phyloP scores from a whole-genome alignment of 1,284 basidiomycete genomes.

The Anthracocystis panici-leucophaei region DNA sequence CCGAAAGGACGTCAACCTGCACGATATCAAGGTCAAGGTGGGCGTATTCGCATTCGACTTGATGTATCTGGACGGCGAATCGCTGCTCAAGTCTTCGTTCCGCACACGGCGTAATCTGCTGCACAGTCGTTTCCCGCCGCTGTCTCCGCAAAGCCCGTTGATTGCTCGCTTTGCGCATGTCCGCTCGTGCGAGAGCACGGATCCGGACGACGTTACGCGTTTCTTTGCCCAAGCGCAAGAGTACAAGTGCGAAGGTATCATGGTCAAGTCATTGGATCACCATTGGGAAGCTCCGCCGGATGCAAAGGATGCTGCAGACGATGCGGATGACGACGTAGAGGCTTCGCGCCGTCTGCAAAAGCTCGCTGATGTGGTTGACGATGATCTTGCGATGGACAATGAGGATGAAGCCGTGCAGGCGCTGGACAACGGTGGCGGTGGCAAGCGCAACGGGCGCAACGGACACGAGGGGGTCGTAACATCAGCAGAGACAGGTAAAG shows the following conservation, averaged over 20 bases:
- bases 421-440: slow-evolving; percentile 16
- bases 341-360: slow-evolving; percentile 57
- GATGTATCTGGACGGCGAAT: slow-evolving; percentile 72
- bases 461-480: background rate
- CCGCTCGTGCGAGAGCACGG: slow-evolving; percentile 79
- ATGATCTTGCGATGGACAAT: slow-evolving; percentile 57
- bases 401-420: slow-evolving; percentile 44
- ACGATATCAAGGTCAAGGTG: slow-evolving; percentile 65
- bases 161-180: slow-evolving; percentile 82
- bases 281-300: slow-evolving; percentile 59
- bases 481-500: slow-evolving; percentile 40
- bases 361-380: slow-evolving; percentile 57
- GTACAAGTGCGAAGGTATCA: slow-evolving; percentile 87
- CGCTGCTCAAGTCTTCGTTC: slow-evolving; percentile 80
- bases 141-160: slow-evolving; percentile 70
- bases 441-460: slow-evolving; percentile 1
- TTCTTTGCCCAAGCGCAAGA: slow-evolving; percentile 86
- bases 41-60: slow-evolving; percentile 67
- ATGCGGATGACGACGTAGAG: slow-evolving; percentile 24
- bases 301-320: slow-evolving; percentile 58
- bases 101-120: slow-evolving; percentile 79
- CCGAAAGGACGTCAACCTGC: slow-evolving; percentile 64
- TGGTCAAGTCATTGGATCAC: slow-evolving; percentile 82
- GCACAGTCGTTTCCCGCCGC: slow-evolving; percentile 72
- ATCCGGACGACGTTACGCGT: slow-evolving; percentile 76